Evolutionary conservation across 768 basidiomycete species (phyloP).

Genomic region (Royoungia palumana): DNA sequence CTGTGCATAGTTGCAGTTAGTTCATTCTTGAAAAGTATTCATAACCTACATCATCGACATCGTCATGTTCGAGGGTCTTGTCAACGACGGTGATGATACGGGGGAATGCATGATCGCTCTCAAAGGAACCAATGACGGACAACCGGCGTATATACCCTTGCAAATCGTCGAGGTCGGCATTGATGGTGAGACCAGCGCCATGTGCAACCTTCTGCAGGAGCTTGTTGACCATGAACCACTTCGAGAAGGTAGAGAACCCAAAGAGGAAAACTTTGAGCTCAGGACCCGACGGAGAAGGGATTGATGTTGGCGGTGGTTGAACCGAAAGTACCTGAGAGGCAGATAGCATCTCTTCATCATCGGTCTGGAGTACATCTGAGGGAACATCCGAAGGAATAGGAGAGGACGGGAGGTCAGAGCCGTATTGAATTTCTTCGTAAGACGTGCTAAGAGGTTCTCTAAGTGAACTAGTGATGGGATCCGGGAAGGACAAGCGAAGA

Average conservation of each 20-base stretch:
- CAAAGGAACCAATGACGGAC: conserved; percentile 25
- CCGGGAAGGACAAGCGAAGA: conserved; percentile 78
- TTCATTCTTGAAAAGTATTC: conserved; percentile 14
- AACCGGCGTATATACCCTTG: conserved; percentile 25
- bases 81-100: conserved; percentile 39
- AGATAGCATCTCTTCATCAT: conserved; percentile 34
- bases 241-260: conserved; percentile 54
- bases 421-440: conserved; percentile 48
- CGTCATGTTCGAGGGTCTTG: conserved; percentile 25
- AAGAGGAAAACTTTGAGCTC: conserved; percentile 67
- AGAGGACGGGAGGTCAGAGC: conserved; percentile 33
- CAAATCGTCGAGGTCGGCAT: conserved; percentile 18
- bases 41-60: conserved; percentile 29
- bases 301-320: conserved; percentile 27
- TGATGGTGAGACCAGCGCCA: conserved; percentile 32
- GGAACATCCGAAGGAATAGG: conserved; percentile 16
- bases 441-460: conserved; percentile 57
- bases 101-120: conserved; percentile 26
- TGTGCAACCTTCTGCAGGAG: conserved; percentile 54
- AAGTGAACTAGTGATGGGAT: conserved; percentile 71
- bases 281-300: conserved; percentile 27
- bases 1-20: conserved; percentile 36
- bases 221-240: conserved; percentile 58
- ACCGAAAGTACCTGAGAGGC: conserved; percentile 24
- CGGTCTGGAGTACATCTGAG: conserved; percentile 13